These are phyloP conservation scores for Nicotiana paniculata DNA, from an alignment of 257 asterid species.

Conservation along the genomic window DNA sequence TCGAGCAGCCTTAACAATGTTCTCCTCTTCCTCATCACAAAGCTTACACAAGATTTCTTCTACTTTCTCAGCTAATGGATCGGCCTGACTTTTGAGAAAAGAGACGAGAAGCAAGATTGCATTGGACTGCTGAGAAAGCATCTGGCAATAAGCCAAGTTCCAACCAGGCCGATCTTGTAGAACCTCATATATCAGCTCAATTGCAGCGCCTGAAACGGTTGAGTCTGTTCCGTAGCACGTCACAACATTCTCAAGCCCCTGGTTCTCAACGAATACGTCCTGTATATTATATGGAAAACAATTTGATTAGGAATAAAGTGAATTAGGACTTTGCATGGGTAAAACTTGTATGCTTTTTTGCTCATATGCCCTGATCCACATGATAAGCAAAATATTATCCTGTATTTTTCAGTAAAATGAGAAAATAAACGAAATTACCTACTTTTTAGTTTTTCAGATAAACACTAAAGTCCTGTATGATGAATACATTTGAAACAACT, in stretches of 20 bases:
- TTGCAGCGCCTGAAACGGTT: slow-evolving; percentile 30
- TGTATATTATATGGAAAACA: slow-evolving; percentile 10
- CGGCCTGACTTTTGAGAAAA: slow-evolving; percentile 19
- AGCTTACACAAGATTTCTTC: slow-evolving; percentile 41
- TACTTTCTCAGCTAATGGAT: slow-evolving; percentile 17
- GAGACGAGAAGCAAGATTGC: slow-evolving; percentile 33
- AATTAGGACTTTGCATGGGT: background rate
- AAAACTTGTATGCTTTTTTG: background rate
- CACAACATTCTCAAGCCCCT: slow-evolving; percentile 34
- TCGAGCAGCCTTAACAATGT: slow-evolving; percentile 40
- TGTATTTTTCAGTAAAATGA: background rate
- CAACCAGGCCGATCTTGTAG: slow-evolving; percentile 39
- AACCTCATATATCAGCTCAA: slow-evolving; percentile 45
- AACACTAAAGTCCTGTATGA: background rate
- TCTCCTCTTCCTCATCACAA: slow-evolving; percentile 43
- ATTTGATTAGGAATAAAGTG: background rate
- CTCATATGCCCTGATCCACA: background rate
- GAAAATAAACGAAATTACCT: background rate
- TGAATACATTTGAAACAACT: background rate
- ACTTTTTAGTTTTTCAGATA: background rate
- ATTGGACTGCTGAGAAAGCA: slow-evolving; percentile 28
- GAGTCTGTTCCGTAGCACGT: slow-evolving; percentile 26
- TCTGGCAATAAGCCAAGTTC: slow-evolving; percentile 35
- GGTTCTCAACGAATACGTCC: slow-evolving; percentile 42
- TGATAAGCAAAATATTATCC: background rate